Conservation (phyloP, 2,329 filamentous ascomycete genomes). For the Arthroderma uncinatum region DNA sequence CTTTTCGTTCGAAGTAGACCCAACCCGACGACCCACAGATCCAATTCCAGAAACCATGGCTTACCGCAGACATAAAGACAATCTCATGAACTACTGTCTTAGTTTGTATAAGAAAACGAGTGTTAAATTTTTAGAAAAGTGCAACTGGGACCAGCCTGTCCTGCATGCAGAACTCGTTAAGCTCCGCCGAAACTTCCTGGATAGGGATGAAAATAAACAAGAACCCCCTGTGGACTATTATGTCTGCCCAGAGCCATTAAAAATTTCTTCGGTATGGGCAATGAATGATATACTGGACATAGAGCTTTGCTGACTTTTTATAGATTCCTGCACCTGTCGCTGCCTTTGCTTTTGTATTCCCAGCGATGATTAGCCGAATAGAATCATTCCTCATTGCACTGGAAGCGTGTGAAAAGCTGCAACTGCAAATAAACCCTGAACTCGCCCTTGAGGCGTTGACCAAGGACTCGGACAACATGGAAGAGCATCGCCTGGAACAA, state of each 20-base stretch:
- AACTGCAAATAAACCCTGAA: conserved; percentile 52
- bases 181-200: conserved; percentile 72
- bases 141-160: conserved; percentile 66
- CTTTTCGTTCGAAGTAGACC: conserved; percentile 36
- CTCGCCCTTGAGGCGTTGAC: conserved; percentile 82
- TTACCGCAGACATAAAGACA: conserved; percentile 40
- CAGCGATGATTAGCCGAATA: conserved; percentile 71
- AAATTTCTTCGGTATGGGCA: conserved; percentile 59
- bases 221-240: conserved; percentile 45
- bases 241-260: conserved; percentile 65
- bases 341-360: conserved; percentile 62
- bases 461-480: conserved; percentile 78
- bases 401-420: conserved; percentile 59
- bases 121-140: conserved; percentile 35
- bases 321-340: conserved; percentile 61
- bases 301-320: background rate
- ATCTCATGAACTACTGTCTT: conserved; percentile 73
- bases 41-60: conserved; percentile 25
- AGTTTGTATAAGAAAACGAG: conserved; percentile 59
- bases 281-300: conserved; percentile 17
- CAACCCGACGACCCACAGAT: conserved; percentile 24
- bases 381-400: conserved; percentile 70
- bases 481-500: conserved; percentile 56
- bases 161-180: conserved; percentile 62
- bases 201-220: conserved; percentile 48